Evolutionary conservation across 1,284 basidiomycete species (phyloP), one percentile per base, ranked within the genome.

Genomic region (Trametes sp.): DNA sequence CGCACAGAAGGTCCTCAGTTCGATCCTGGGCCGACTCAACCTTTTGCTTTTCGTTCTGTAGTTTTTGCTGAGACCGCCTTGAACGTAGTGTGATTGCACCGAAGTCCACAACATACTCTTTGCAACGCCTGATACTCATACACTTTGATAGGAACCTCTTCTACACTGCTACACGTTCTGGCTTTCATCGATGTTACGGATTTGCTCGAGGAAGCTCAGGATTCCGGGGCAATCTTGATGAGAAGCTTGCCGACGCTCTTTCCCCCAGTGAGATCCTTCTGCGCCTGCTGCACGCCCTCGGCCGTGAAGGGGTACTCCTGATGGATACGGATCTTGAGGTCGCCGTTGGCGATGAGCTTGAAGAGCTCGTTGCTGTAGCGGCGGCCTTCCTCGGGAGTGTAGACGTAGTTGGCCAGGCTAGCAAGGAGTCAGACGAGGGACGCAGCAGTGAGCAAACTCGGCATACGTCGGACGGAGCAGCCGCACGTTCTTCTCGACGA

Each of bases 211-310:
- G 16, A 48, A 3, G 6, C 5, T 35, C 35, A 55, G 6, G 26
- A 46, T 23, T 67, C 68, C 36, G 73, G 72, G 3, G 71, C 66
- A 38, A 79, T 67, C 73, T 93, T 92, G 69, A 96, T 81, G 48
- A 97, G 69, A 66, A 97, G 74, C 76, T 97, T 98, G 9, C 95
- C 95, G 1, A 83, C 85, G 26, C 94, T 94, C 74, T 87, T 88
- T 54, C 95, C 87, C 19, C 86, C 81, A 0, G 83, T 85, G 62
- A 98, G 84, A 74, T 98, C 96, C 13, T 74, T 82, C 72, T 98
- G 96, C 0, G 95, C 89, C 70, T 92, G 83, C 68, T 80, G 83
- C 11, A 93, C 86, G 0, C 94, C 95, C 64, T 96, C 91, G 0
- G 87, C 86, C 0, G 89, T 89, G 78, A 98, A 95, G 0, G 87